Conservation (phyloP, 805 yeast genomes). For the Candida sonorensis region DNA sequence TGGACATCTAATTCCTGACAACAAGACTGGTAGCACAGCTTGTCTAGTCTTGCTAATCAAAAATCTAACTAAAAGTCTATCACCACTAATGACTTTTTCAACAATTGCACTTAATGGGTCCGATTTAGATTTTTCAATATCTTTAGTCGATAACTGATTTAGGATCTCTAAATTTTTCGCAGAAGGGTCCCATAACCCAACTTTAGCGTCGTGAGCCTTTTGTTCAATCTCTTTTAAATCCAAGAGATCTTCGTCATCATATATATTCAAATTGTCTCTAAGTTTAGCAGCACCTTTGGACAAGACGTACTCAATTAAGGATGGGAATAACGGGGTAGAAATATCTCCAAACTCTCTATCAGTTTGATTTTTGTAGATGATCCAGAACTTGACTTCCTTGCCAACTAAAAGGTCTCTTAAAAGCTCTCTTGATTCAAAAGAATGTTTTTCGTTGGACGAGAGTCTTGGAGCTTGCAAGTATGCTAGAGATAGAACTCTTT, state of each 20-base stretch:
- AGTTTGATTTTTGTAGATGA: slow-evolving; percentile 44
- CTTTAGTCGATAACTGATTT: slow-evolving; percentile 25
- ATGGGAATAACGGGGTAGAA: slow-evolving; percentile 53
- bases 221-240: slow-evolving; percentile 35
- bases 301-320: slow-evolving; percentile 50
- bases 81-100: slow-evolving; percentile 75
- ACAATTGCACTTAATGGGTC: slow-evolving; percentile 53
- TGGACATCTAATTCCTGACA: slow-evolving; percentile 74
- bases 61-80: slow-evolving; percentile 59
- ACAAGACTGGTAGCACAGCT: slow-evolving; percentile 48
- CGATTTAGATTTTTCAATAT: slow-evolving; percentile 30
- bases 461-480: slow-evolving; percentile 54
- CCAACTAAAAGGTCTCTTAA: slow-evolving; percentile 60
- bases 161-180: slow-evolving; percentile 18
- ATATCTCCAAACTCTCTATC: slow-evolving; percentile 70
- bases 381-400: slow-evolving; percentile 53
- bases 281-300: slow-evolving; percentile 57
- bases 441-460: slow-evolving; percentile 35
- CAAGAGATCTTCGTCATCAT: slow-evolving; percentile 35
- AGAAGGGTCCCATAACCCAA: slow-evolving; percentile 50
- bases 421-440: slow-evolving; percentile 55
- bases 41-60: slow-evolving; percentile 41
- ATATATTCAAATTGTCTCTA: slow-evolving; percentile 40
- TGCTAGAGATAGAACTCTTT: slow-evolving; percentile 58
- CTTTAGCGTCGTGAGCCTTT: slow-evolving; percentile 42